Evolutionary conservation across 768 basidiomycete genomes (phyloP), one percentile per base, ranked within the genome.

Genomic region (Xerocomellus chrysenteron): DNA sequence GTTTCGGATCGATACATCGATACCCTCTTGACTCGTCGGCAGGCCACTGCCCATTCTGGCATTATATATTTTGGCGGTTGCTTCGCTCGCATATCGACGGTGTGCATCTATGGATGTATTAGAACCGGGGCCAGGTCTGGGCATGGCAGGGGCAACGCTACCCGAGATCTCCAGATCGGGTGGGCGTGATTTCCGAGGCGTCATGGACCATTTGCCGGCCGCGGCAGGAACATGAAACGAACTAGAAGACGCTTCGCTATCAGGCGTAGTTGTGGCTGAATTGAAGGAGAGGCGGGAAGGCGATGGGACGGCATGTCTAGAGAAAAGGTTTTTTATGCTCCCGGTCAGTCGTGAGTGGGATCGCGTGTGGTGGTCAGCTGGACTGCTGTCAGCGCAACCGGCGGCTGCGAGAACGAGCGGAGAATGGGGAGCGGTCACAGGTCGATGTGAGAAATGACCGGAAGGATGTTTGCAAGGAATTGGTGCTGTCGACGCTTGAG

Each of bases 291-390:
- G 46, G 0, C 67, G 64, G 1, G 69, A 59, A 21, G 65, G 59
- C 0, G 67, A 69, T 0, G 60, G 58, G 1, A 64, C 47, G 1
- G 67, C 59, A 6, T 76, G 73, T 50, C 70, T 76, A 1, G 69
- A 65, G 12, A 78, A 64, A 1, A 78, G 65, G 11, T 67, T 71
- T 65, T 75, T 76, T 44, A 78, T 71, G 36, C 58, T 65, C n/a
- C 60, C 33, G 3, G 69, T 46, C 10, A 73, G 33, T 11, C 66
- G 58, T 11, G 68, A 66, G 16, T 57, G 52, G 21, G 58, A 51
- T 14, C 55, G 58, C 2, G 50, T 44, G 11, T 59, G 64, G 17
- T 55, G 43, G 37, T 65, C 65, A 11, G 17, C 5, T 30, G 47
- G 36, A 16, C 8, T 24, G 44, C 5, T 46, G 46, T 56, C 57